phyloP scores from a whole-genome alignment of 1,284 basidiomycete species.

The Irpex sp. region DNA sequence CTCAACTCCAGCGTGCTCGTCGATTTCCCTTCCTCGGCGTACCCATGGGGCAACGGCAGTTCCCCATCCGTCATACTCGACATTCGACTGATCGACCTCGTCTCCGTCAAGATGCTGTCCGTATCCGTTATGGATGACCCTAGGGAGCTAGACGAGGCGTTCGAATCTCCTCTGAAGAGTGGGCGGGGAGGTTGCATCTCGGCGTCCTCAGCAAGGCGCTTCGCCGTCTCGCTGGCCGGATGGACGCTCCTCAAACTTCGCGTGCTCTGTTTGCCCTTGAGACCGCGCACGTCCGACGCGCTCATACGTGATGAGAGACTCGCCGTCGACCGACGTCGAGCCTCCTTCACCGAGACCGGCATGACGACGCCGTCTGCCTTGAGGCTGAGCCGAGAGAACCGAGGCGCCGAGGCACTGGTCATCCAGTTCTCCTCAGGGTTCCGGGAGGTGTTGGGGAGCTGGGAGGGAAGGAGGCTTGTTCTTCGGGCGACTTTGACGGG shows the following conservation, averaged over 20 bases:
- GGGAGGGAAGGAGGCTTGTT: neutral
- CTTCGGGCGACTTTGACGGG: neutral
- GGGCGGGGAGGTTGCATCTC: conserved; percentile 4
- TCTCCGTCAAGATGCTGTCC: neutral
- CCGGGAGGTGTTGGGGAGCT: conserved; percentile 18
- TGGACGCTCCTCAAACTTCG: conserved; percentile 4
- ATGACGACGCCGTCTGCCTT: conserved; percentile 37
- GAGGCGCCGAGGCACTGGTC: conserved; percentile 35
- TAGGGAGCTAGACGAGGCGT: neutral
- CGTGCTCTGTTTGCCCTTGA: neutral
- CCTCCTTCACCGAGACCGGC: conserved; percentile 36
- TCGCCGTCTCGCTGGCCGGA: neutral
- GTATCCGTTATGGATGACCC: conserved; percentile 1
- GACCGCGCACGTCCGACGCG: neutral
- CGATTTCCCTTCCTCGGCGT: neutral
- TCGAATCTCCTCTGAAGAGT: conserved; percentile 4
- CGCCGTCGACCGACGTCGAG: conserved; percentile 8
- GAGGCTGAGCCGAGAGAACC: conserved; percentile 41
- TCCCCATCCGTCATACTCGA: conserved; percentile 4
- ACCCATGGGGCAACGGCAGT: conserved; percentile 2
- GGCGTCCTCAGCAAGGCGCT: neutral
- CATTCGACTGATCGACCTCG: conserved; percentile 1
- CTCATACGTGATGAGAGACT: conserved; percentile 1
- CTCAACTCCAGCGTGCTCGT: neutral
- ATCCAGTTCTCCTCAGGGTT: conserved; percentile 36